These are phyloP conservation scores for Linderniella brevidens DNA, from an alignment of 257 asterid genomes.

Conservation along the genomic window DNA sequence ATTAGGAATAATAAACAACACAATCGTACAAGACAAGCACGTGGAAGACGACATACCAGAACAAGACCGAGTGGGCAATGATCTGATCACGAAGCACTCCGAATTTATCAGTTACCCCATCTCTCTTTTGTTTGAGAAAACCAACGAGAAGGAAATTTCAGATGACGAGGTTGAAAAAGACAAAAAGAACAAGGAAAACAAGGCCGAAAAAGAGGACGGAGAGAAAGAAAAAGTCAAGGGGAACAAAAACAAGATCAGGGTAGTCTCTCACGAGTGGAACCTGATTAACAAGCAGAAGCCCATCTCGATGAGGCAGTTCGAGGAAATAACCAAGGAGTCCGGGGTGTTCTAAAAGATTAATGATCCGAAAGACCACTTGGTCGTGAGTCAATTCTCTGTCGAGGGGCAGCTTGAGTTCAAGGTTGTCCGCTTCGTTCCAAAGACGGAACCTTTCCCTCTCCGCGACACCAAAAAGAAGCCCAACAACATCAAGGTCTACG, in stretches of 20 bases:
- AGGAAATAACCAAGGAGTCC: too few species aligned
- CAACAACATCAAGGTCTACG: conserved; percentile 11
- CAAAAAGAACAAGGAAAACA: conserved; percentile 12
- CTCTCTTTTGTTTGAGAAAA: conserved; percentile 15
- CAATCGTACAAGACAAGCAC: too few species aligned
- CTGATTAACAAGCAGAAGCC: too few species aligned
- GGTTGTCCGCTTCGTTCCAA: conserved; percentile 12
- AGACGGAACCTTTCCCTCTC: conserved; percentile 11
- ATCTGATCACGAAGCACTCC: conserved; percentile 12
- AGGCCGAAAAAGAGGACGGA: conserved; percentile 4
- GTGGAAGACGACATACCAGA: too few species aligned
- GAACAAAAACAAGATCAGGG: conserved; percentile 12
- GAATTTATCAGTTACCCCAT: conserved; percentile 14
- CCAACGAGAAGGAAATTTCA: conserved; percentile 13
- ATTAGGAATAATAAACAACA: too few species aligned
- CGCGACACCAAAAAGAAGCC: conserved; percentile 8
- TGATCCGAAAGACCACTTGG: conserved; percentile 12
- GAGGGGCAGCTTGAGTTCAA: conserved; percentile 14
- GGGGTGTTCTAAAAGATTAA: too few species aligned
- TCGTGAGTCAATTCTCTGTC: conserved; percentile 11
- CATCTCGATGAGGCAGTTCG: too few species aligned
- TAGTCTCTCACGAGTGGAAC: too few species aligned
- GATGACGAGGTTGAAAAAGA: conserved; percentile 13
- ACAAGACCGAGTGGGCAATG: conserved; percentile 12
- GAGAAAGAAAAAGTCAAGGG: conserved; percentile 7